Conservation (phyloP, 2,329 filamentous ascomycete genomes). For the Aspergillus sp. region DNA sequence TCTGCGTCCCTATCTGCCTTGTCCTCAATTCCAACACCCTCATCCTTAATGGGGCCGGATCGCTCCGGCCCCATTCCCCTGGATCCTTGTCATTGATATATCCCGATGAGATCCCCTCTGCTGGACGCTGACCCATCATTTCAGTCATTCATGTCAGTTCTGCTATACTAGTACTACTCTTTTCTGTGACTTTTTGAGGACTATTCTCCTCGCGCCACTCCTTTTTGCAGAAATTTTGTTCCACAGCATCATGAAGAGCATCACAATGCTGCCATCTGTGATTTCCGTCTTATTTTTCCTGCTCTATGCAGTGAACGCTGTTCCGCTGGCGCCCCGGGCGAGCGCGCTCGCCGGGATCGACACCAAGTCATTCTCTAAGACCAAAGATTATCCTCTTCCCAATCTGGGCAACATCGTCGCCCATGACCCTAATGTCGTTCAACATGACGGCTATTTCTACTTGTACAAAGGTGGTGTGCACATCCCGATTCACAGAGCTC, state of each 20-base stretch:
- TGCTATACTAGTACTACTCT: neutral
- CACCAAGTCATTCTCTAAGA: constrained; percentile 28
- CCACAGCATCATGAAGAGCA: neutral
- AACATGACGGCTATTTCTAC: constrained; percentile 33
- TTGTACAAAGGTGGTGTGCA: constrained; percentile 37
- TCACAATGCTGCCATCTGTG: neutral
- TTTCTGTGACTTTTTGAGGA: neutral
- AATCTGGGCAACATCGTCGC: constrained; percentile 31
- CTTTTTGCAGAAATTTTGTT: neutral
- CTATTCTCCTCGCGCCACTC: neutral
- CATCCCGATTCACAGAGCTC: constrained; percentile 29
- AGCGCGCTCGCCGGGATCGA: neutral
- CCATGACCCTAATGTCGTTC: constrained; percentile 40
- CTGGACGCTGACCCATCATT: neutral
- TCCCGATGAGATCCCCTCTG: neutral
- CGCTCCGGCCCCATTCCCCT: neutral
- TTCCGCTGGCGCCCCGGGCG: neutral
- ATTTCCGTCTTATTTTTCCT: neutral
- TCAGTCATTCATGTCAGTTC: neutral
- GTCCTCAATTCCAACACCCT: neutral
- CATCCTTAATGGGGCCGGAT: neutral
- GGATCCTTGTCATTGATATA: neutral
- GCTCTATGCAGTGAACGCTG: constrained; percentile 19
- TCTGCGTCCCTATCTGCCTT: neutral
- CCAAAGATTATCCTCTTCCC: constrained; percentile 28